These are phyloP conservation scores for Borovskyia barvae DNA, from an alignment of 208 protist genomes.

Conservation along the genomic window DNA sequence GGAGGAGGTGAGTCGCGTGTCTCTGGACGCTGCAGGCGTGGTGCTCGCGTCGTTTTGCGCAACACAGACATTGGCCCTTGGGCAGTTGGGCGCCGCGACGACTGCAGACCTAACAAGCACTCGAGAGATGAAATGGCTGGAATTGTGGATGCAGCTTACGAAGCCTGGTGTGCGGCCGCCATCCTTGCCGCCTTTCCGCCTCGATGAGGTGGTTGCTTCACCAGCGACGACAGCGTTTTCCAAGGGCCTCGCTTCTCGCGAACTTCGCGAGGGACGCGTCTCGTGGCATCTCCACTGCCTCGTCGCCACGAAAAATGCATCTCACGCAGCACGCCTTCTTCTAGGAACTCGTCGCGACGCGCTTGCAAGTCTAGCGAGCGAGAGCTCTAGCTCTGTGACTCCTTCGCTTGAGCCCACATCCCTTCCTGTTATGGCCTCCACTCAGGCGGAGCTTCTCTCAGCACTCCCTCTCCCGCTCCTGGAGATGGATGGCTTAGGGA, in stretches of 20 bases:
- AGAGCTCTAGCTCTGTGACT: not conserved
- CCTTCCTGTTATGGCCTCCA: slow-evolving; percentile 9
- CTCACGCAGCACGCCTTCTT: slow-evolving; percentile 22
- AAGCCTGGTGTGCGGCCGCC: slow-evolving; percentile 7
- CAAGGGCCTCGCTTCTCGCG: not conserved
- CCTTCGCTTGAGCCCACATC: not conserved
- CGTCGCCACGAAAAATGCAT: slow-evolving; percentile 8
- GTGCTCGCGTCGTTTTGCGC: slow-evolving; percentile 18
- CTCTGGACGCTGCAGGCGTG: slow-evolving; percentile 15
- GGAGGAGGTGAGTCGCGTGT: slow-evolving; percentile 1
- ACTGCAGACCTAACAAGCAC: not conserved
- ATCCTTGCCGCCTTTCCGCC: slow-evolving; percentile 2
- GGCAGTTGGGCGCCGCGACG: not conserved
- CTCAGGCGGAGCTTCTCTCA: slow-evolving; percentile 25
- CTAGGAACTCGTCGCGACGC: slow-evolving; percentile 5
- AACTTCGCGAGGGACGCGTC: slow-evolving; percentile 23
- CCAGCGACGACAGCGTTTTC: not conserved
- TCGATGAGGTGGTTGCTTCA: not conserved
- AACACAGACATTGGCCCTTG: not conserved
- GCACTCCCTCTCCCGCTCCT: slow-evolving; percentile 9
- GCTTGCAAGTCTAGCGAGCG: not conserved
- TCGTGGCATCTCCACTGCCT: slow-evolving; percentile 53
- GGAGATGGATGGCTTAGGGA: slow-evolving; percentile 4
- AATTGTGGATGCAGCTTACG: slow-evolving; percentile 15
- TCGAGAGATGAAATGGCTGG: slow-evolving; percentile 19